Evolutionary conservation across 1,139 yeast species (phyloP).

Genomic region (Diutina sp.): DNA sequence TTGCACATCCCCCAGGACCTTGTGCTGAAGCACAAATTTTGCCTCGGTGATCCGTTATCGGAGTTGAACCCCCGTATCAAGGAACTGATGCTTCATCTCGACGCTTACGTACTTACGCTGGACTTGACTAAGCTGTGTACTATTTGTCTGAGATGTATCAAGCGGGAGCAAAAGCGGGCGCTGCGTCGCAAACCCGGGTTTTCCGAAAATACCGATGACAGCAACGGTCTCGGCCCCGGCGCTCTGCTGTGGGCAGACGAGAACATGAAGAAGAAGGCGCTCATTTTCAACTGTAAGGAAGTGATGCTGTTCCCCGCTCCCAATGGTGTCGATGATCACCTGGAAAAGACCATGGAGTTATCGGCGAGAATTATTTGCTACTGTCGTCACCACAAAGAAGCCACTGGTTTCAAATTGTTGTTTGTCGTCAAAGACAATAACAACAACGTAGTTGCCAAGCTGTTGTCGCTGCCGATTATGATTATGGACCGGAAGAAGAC

Average conservation of each 20-base stretch:
- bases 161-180: conserved; percentile 88
- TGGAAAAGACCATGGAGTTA: conserved; percentile 45
- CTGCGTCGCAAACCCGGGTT: conserved; percentile 65
- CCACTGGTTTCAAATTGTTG: conserved; percentile 65
- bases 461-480: conserved; percentile 62
- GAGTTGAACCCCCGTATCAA: conserved; percentile 31
- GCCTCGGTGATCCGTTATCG: conserved; percentile 36
- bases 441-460: conserved; percentile 59
- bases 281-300: conserved; percentile 85
- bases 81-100: conserved; percentile 45
- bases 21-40: conserved; percentile 76
- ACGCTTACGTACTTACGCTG: conserved; percentile 53
- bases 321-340: conserved; percentile 20
- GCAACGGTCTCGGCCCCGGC: conserved; percentile 5
- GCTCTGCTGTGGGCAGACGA: conserved; percentile 56
- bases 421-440: conserved; percentile 52
- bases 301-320: conserved; percentile 66
- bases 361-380: conserved; percentile 88
- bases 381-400: conserved; percentile 86
- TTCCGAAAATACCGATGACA: conserved; percentile 30
- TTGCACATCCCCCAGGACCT: conserved; percentile 78
- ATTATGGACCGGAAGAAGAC: conserved; percentile 86
- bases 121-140: conserved; percentile 44
- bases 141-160: conserved; percentile 79
- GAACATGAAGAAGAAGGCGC: conserved; percentile 61